Conservation (phyloP, 495 filamentous ascomycete species). For the Parachaetomium inaequale region DNA sequence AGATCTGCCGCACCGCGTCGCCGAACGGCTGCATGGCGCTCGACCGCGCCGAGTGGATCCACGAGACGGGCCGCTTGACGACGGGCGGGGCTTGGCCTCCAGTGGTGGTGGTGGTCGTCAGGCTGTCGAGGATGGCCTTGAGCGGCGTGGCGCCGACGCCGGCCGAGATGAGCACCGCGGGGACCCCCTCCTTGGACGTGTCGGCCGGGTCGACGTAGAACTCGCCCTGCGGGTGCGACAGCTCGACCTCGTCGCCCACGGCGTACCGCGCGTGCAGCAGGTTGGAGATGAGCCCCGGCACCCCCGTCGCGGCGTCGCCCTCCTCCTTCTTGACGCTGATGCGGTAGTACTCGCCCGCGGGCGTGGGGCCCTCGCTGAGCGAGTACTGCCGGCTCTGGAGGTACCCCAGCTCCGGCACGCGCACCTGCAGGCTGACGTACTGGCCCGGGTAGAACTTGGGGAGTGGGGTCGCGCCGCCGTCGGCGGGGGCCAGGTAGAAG, state of each 20-base stretch:
- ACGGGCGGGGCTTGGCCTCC: slow-evolving; percentile 20
- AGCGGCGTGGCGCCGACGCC: slow-evolving; percentile 68
- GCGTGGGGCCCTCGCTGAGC: slow-evolving; percentile 57
- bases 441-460: slow-evolving; percentile 64
- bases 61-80: slow-evolving; percentile 53
- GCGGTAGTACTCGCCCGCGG: slow-evolving; percentile 54
- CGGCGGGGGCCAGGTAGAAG: slow-evolving; percentile 63
- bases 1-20: slow-evolving; percentile 48
- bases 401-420: slow-evolving; percentile 55
- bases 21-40: slow-evolving; percentile 52
- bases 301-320: slow-evolving; percentile 39
- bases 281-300: slow-evolving; percentile 65
- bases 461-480: slow-evolving; percentile 52
- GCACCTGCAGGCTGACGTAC: slow-evolving; percentile 60
- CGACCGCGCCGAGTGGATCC: slow-evolving; percentile 59
- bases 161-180: slow-evolving; percentile 63
- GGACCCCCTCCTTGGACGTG: slow-evolving; percentile 41
- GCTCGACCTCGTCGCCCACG: slow-evolving; percentile 58
- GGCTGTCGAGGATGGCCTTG: slow-evolving; percentile 60
- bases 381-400: slow-evolving; percentile 68
- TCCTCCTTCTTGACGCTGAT: slow-evolving; percentile 66
- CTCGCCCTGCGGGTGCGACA: slow-evolving; percentile 68
- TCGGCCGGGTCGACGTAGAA: slow-evolving; percentile 53
- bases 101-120: slow-evolving; percentile 20
- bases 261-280: slow-evolving; percentile 58